Evolutionary conservation across 2,329 filamentous ascomycete genomes (phyloP).

Genomic region (Trichoderma sp.): DNA sequence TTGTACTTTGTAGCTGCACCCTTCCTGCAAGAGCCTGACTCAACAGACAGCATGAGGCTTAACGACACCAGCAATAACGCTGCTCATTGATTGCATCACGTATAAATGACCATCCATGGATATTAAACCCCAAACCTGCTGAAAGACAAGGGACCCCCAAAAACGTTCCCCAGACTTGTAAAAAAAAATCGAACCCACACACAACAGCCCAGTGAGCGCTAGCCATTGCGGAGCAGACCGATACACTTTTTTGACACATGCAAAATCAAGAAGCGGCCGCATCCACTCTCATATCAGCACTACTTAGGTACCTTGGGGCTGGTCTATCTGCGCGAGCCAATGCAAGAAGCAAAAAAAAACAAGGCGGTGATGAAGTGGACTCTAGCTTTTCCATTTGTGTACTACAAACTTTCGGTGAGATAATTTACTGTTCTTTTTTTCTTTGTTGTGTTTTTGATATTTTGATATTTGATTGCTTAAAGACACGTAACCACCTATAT

Average conservation of each 20-base stretch:
- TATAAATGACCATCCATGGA: not conserved
- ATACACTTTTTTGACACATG: conserved; percentile 1
- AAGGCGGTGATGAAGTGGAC: not conserved
- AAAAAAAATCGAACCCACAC: not conserved
- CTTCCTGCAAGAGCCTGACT: not conserved
- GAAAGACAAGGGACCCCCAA: not conserved
- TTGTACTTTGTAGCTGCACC: not conserved
- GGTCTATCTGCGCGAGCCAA: not conserved
- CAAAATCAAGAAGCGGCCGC: not conserved
- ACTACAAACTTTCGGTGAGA: not conserved
- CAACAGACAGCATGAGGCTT: not conserved
- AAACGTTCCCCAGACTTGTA: not conserved
- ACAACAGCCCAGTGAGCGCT: not conserved
- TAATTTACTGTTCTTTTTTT: not conserved
- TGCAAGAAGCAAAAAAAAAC: not conserved
- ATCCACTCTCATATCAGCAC: not conserved
- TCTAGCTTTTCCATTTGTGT: not conserved
- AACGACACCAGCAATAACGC: not conserved
- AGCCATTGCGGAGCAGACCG: not conserved
- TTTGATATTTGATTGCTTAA: not conserved
- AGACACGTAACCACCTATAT: not conserved
- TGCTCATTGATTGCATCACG: not conserved
- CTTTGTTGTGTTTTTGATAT: not conserved
- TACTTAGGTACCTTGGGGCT: not conserved
- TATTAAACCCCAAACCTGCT: not conserved